Percentiles rank a stretch among this genome's conserved stretches.
Conservation (phyloP, 805 yeast genomes). For the Ogataea trehalophila region DNA sequence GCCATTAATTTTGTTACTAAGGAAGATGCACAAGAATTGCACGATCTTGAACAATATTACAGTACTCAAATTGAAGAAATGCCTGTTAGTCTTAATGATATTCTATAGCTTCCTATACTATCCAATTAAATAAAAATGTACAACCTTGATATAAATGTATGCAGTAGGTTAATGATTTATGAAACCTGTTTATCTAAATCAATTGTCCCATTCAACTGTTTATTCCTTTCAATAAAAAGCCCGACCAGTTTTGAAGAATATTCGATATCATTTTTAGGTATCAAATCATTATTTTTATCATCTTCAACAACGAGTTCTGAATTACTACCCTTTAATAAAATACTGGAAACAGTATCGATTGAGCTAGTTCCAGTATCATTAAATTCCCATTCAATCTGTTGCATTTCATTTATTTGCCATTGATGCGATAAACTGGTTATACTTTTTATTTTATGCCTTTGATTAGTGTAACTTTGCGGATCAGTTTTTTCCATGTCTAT, state of each 20-base stretch:
- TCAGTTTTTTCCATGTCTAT: constrained; percentile 8
- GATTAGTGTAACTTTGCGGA: not conserved
- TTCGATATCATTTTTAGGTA: constrained; percentile 19
- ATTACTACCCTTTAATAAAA: constrained; percentile 17
- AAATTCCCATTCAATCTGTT: constrained; percentile 14
- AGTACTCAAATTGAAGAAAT: constrained; percentile 86
- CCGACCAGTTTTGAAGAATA: constrained; percentile 17
- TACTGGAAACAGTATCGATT: constrained; percentile 2
- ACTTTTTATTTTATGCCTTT: constrained; percentile 2
- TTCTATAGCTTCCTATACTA: constrained; percentile 10
- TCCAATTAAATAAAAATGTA: too few relatives aligned
- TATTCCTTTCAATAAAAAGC: constrained; percentile 20
- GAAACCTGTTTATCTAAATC: not conserved
- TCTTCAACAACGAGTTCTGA: constrained; percentile 21
- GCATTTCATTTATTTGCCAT: constrained; percentile 11
- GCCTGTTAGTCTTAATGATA: constrained; percentile 52
- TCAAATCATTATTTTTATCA: constrained; percentile 12
- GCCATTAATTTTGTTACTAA: constrained; percentile 91
- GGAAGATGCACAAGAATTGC: constrained; percentile 67
- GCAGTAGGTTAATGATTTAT: not conserved
- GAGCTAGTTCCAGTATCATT: constrained; percentile 6
- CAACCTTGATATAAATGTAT: not conserved
- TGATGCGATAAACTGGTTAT: constrained; percentile 8
- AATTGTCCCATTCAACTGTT: constrained; percentile 11
- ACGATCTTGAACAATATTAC: constrained; percentile 87